These are phyloP conservation scores for Aspergillus aculeatinus DNA, from an alignment of 2,329 filamentous ascomycete species.

Conservation along the genomic window DNA sequence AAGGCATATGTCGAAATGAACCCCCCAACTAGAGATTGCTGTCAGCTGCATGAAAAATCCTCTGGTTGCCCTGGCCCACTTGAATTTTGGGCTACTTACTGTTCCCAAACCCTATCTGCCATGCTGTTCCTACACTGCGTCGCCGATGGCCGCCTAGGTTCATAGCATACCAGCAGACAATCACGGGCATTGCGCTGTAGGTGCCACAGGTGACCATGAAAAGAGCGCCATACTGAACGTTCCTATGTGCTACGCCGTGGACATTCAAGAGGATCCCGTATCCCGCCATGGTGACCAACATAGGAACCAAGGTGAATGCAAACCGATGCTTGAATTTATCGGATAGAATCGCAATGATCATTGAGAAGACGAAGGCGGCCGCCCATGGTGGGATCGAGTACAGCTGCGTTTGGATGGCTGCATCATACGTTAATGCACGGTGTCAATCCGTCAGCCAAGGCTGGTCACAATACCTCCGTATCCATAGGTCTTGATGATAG, in stretches of 20 bases:
- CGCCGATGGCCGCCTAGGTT: constrained; percentile 73
- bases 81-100: constrained; percentile 26
- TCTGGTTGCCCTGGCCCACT: not conserved
- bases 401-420: constrained; percentile 52
- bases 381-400: constrained; percentile 61
- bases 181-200: constrained; percentile 86
- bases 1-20: constrained; percentile 75
- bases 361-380: constrained; percentile 74
- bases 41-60: constrained; percentile 8
- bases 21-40: constrained; percentile 57
- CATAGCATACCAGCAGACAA: constrained; percentile 81
- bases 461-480: constrained; percentile 49
- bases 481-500: constrained; percentile 67
- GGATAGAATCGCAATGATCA: constrained; percentile 70
- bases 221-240: constrained; percentile 73
- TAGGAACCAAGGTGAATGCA: constrained; percentile 67
- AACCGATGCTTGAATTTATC: constrained; percentile 74
- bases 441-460: too few species aligned
- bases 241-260: constrained; percentile 57
- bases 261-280: constrained; percentile 73
- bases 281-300: constrained; percentile 68
- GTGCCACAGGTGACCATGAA: constrained; percentile 78
- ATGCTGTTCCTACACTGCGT: constrained; percentile 68
- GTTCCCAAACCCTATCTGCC: constrained; percentile 78
- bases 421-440: constrained; percentile 8